Percentiles rank a stretch among this genome's conserved stretches.
phyloP scores from a whole-genome alignment of 345 rosid genomes.

The Eucalyptus fibrosa region DNA sequence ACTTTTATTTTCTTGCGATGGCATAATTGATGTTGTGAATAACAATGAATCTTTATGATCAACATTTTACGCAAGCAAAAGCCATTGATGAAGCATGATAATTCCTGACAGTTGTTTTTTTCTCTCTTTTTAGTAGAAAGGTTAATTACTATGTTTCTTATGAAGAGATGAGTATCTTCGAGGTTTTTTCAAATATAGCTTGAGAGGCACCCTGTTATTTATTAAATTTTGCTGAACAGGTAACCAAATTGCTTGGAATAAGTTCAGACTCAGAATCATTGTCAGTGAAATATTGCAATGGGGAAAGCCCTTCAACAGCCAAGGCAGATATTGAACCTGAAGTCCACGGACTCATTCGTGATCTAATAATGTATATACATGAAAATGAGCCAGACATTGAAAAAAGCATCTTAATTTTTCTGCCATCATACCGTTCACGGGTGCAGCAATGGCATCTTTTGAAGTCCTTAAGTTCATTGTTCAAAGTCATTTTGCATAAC shows the following conservation, averaged over 20 bases:
- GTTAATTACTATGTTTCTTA: neutral
- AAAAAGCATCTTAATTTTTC: constrained; percentile 87
- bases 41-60: neutral
- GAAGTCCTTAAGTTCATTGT: constrained; percentile 36
- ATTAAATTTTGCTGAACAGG: constrained; percentile 22
- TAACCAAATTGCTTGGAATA: constrained; percentile 44
- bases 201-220: neutral
- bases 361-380: constrained; percentile 61
- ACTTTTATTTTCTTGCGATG: too few relatives aligned
- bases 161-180: neutral
- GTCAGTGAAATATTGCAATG: constrained; percentile 39
- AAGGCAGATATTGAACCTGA: constrained; percentile 57
- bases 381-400: constrained; percentile 66
- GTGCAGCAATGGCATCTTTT: constrained; percentile 71
- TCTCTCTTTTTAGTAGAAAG: neutral
- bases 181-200: neutral
- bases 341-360: constrained; percentile 60
- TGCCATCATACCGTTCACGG: constrained; percentile 74
- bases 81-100: neutral
- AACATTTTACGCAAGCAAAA: neutral
- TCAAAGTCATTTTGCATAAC: constrained; percentile 71
- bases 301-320: constrained; percentile 44
- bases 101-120: neutral
- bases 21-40: too few relatives aligned
- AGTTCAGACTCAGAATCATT: constrained; percentile 21